phyloP scores from a whole-genome alignment of 306 rosid species.

The Trichosanthes cucumerina region DNA sequence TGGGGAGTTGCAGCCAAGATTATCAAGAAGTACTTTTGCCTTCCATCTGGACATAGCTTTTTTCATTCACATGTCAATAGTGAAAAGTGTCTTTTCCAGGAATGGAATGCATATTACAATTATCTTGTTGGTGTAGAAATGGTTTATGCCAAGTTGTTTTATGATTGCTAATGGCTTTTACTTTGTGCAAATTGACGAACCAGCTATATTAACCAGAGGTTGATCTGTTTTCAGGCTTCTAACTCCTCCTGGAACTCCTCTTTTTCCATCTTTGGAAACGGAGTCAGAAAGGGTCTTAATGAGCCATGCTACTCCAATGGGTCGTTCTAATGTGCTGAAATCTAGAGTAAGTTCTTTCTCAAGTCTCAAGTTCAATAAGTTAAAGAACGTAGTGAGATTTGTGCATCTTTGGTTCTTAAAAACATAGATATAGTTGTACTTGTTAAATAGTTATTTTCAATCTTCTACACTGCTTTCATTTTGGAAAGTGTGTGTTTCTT shows the following conservation, averaged over 20 bases:
- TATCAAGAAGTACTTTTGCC: background rate
- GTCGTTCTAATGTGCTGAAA: conserved; percentile 63
- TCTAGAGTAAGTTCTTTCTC: conserved; percentile 62
- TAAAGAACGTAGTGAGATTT: background rate
- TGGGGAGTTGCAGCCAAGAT: background rate
- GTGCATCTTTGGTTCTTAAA: background rate
- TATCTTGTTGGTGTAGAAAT: background rate
- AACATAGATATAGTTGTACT: background rate
- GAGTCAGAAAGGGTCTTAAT: conserved; percentile 63
- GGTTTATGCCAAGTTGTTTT: background rate
- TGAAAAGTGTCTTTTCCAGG: background rate
- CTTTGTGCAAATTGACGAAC: background rate
- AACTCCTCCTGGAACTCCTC: conserved; percentile 96
- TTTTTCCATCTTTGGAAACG: conserved; percentile 92
- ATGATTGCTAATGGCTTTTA: background rate
- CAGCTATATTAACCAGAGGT: background rate
- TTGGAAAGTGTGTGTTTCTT: background rate
- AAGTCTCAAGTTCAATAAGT: background rate
- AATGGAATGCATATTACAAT: background rate
- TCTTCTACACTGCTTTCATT: background rate
- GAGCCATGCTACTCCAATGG: conserved; percentile 65
- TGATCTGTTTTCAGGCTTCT: conserved; percentile 61
- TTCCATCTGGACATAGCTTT: background rate
- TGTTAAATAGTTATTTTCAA: background rate
- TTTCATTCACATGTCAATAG: background rate